Conservation (phyloP, 2,329 filamentous ascomycete species). For the Penicillium sp. region DNA sequence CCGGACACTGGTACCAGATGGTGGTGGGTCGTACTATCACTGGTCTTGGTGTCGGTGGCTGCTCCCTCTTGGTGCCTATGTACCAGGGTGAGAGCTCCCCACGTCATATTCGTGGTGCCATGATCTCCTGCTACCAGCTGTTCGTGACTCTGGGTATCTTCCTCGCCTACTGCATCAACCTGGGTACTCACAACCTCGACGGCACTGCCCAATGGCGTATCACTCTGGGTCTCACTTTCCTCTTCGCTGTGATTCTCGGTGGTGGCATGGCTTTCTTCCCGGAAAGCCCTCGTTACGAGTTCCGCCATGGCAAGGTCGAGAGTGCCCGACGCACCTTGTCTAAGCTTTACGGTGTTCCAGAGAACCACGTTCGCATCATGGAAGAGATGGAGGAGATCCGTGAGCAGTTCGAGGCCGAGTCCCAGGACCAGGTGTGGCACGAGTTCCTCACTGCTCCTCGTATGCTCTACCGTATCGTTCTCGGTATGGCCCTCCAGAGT, state of each 20-base stretch:
- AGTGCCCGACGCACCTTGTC: slow-evolving; percentile 59
- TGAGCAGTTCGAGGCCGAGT: slow-evolving; percentile 62
- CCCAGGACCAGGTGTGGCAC: slow-evolving; percentile 46
- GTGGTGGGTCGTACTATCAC: slow-evolving; percentile 52
- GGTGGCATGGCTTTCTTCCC: slow-evolving; percentile 62
- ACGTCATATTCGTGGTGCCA: slow-evolving; percentile 53
- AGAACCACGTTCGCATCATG: slow-evolving; percentile 60
- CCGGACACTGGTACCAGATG: slow-evolving; percentile 49
- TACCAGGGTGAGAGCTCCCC: slow-evolving; percentile 55
- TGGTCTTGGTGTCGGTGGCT: slow-evolving; percentile 53
- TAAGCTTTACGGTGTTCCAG: slow-evolving; percentile 60
- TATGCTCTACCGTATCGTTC: slow-evolving; percentile 52
- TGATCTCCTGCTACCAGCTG: slow-evolving; percentile 56
- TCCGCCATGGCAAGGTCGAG: slow-evolving; percentile 60
- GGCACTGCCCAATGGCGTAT: slow-evolving; percentile 57
- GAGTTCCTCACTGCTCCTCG: slow-evolving; percentile 54
- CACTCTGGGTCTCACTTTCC: slow-evolving; percentile 62
- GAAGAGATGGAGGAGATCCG: slow-evolving; percentile 63
- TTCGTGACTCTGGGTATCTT: slow-evolving; percentile 57
- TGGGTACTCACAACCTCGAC: slow-evolving; percentile 47
- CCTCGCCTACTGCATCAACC: slow-evolving; percentile 54
- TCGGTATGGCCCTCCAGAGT: slow-evolving; percentile 52
- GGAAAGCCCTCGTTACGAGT: slow-evolving; percentile 64
- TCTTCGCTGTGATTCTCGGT: slow-evolving; percentile 62
- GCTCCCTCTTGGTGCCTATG: slow-evolving; percentile 54